A percentile compares a stretch with the other conserved stretches of the same genome.
phyloP scores from a whole-genome alignment of 139 green algal genomes.

The Tetratostichococcus sp. region DNA sequence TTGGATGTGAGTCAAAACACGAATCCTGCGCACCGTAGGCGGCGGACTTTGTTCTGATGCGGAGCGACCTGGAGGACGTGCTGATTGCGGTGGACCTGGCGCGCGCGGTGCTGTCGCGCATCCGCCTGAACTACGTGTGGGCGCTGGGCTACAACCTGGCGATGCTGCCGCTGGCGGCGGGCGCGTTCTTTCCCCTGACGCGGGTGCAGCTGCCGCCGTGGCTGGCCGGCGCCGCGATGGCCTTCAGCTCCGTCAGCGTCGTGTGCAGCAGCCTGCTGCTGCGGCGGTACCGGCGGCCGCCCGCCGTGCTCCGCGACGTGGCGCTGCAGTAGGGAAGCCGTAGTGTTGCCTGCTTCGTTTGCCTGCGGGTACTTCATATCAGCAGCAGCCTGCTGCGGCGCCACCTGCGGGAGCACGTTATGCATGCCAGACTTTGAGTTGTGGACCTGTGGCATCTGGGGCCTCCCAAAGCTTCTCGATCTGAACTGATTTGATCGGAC shows the following conservation, averaged over 20 bases:
- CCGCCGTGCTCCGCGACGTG: constrained; percentile 25
- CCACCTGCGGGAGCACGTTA: too few species aligned
- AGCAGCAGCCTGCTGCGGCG: too few species aligned
- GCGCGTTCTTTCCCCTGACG: constrained; percentile 56
- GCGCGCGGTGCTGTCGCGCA: constrained; percentile 74
- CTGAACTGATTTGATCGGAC: too few species aligned
- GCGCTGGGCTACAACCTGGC: constrained; percentile 93
- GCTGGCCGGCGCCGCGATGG: constrained; percentile 90
- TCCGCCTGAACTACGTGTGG: constrained; percentile 90
- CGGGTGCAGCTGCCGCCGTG: constrained; percentile 85
- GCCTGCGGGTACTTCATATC: too few species aligned
- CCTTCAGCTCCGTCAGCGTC: constrained; percentile 79
- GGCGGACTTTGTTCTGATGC: constrained; percentile 93
- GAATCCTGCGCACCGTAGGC: constrained; percentile 40
- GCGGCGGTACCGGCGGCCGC: constrained; percentile 61
- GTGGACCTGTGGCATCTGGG: too few species aligned
- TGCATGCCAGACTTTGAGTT: too few species aligned
- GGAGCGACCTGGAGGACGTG: constrained; percentile 82
- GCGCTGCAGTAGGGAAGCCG: too few species aligned
- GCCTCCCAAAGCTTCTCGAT: too few species aligned
- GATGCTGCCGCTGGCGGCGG: constrained; percentile 79
- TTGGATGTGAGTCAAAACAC: too few species aligned
- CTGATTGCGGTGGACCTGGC: constrained; percentile 86
- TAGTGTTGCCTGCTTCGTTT: too few species aligned
- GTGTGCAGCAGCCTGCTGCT: constrained; percentile 80